Conservation (phyloP, 768 basidiomycete genomes). For the Amanita pallidorosea region DNA sequence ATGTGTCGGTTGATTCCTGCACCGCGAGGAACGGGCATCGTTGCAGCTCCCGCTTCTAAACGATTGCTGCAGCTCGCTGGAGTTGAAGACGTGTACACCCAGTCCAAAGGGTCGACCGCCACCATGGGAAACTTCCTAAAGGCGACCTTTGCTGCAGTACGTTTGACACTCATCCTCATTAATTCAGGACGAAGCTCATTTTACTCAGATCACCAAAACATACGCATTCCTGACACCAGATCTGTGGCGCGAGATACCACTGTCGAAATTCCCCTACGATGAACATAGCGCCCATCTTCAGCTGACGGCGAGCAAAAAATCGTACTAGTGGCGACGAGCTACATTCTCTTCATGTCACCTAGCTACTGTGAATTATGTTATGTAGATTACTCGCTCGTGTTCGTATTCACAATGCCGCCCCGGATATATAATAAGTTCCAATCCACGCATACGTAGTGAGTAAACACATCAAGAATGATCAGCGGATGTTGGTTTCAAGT, state of each 20-base stretch:
- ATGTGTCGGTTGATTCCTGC: constrained; percentile 99
- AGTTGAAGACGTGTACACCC: constrained; percentile 96
- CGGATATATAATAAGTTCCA: too few relatives aligned
- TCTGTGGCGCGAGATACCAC: constrained; percentile 91
- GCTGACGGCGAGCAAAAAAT: constrained; percentile 71
- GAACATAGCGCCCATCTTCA: constrained; percentile 92
- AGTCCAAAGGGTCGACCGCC: constrained; percentile 95
- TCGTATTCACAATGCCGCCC: too few relatives aligned
- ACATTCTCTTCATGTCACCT: too few relatives aligned
- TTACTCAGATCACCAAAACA: constrained; percentile 82
- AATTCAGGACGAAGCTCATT: not conserved
- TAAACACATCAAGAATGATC: not conserved
- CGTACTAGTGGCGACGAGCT: constrained; percentile 29
- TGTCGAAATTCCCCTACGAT: constrained; percentile 86
- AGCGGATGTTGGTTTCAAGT: constrained; percentile 3
- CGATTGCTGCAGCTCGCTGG: constrained; percentile 95
- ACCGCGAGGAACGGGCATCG: constrained; percentile 97
- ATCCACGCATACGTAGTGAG: not conserved
- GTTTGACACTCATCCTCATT: constrained; percentile 19
- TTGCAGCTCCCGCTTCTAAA: constrained; percentile 96
- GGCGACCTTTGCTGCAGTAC: constrained; percentile 85
- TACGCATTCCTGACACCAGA: constrained; percentile 98
- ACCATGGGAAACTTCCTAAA: constrained; percentile 99
- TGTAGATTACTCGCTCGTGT: too few relatives aligned
- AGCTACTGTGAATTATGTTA: too few relatives aligned